Base-by-base conservation (phyloP, 768 basidiomycete species). In the Mycena epipterygia region DNA sequence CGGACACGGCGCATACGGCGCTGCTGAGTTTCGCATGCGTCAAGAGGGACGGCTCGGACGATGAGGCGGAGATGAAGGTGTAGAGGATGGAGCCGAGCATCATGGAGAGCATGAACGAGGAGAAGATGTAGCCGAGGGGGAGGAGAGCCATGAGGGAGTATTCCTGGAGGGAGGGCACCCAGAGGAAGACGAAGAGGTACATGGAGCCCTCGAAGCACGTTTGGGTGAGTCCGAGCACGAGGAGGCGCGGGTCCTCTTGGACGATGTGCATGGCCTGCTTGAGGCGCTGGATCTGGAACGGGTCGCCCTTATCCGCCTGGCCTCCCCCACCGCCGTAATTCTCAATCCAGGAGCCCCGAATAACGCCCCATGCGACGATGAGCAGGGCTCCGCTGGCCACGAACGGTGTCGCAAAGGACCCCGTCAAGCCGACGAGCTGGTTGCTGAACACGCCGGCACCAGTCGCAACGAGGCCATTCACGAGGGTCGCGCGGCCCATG, bases 191-290 rank as follows among this genome's bases (percentile, higher is more conserved):
- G 79, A 94, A 94, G 69, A 94, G 87, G 79, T 94, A 94, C 93
- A 94, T 93, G 7, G 91, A 92, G 3, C 93, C 93, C 77, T 94
- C 93, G 76, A 94, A 94, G 79, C 91, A 92, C 1, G 93, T 94
- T 79, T 94, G 93, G 0, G 90, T 90, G 61, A 94, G 80, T 35
- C 92, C 91, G 25, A 94, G 86, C 29, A 87, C 86, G 69, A 93
- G 80, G 13, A 94, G 84, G 53, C 88, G 75, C 1, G 88, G 85
- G 75, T 93, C 92, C 61, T 81, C 79, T 60, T 80, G 78, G 35
- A 93, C 89, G 58, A 91, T 88, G 23, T 78, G 79, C 85, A 88
- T 89, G 17, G 91, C 92, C 61, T 88, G 79, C 0, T 82, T 78
- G 2, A 93, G 77, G 25, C 91, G 84, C 72, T 76, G 83, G 37